Evolutionary conservation across 2,329 filamentous ascomycete species (phyloP).

Genomic region (Botrytis elliptica): DNA sequence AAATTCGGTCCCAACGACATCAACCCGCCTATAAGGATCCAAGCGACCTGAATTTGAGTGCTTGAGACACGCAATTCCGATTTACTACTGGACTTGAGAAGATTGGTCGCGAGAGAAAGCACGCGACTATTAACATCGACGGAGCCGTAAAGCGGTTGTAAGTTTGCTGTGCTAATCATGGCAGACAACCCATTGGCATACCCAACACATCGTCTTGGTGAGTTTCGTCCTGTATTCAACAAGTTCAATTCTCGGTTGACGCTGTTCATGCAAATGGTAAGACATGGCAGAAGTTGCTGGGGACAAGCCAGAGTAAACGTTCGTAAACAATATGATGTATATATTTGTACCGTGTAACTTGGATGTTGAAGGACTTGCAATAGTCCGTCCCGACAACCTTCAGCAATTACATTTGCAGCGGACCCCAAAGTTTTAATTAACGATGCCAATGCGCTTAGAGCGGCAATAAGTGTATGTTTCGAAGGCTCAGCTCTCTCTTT

Average conservation of each 20-base stretch:
- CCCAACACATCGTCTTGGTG: slow-evolving; percentile 79
- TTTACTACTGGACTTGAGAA: slow-evolving; percentile 88
- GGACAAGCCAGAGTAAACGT: slow-evolving; percentile 87
- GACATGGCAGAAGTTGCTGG: slow-evolving; percentile 83
- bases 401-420: slow-evolving; percentile 74
- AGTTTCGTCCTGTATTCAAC: slow-evolving; percentile 71
- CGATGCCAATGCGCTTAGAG: slow-evolving; percentile 75
- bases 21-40: slow-evolving; percentile 92
- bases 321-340: slow-evolving; percentile 82
- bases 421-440: slow-evolving; percentile 80
- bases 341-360: slow-evolving; percentile 93
- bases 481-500: slow-evolving; percentile 85
- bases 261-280: slow-evolving; percentile 96
- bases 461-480: slow-evolving; percentile 78
- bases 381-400: slow-evolving; percentile 80
- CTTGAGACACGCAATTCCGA: slow-evolving; percentile 88
- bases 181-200: slow-evolving; percentile 91
- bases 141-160: slow-evolving; percentile 88
- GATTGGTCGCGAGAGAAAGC: slow-evolving; percentile 82
- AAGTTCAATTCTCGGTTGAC: slow-evolving; percentile 81
- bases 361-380: slow-evolving; percentile 90
- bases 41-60: slow-evolving; percentile 95
- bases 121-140: slow-evolving; percentile 93
- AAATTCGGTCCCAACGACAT: slow-evolving; percentile 98
- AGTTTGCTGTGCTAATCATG: slow-evolving; percentile 82